Base-by-base conservation (phyloP, 768 basidiomycete species). In the Mycena rebaudengoi region DNA sequence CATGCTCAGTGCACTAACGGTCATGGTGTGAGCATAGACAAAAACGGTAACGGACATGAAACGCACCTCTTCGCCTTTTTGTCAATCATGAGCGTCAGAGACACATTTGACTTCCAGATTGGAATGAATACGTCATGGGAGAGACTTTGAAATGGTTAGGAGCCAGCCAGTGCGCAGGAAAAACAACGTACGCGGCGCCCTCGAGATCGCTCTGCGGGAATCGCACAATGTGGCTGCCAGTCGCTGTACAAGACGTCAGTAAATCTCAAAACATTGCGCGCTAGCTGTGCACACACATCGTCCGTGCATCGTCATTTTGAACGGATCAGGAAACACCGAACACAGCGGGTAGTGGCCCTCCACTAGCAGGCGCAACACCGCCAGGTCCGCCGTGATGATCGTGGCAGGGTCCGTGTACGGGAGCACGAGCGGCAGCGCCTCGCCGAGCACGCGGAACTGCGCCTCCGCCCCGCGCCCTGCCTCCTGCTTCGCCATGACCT, bases 61-160 rank as follows among this genome's bases (percentile, higher is more conserved):
- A 74, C 81, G 12, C 43, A 95, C 96, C 91, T 94, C 79, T 99
- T 99, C 25, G 95, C 94, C 72, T 92, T 92, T 77, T 99, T 99
- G 78, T 99, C 96, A 55, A 98, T 88, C 95, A 99, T 95, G 60
- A 99, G 82, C 0, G 91, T 88, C 53, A 97, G 74, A 0, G 95
- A 97, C 13, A 89, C 87, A 61, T 90, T 91, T 2, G 95, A 95
- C 78, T 94, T 96, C 98, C 97, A 99, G 52, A 99, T 85, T 0
- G 98, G 97, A n/a, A 98, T 79, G n/a, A 91, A 76, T 25, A 99
- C 82, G 52, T 95, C 90, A 67, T 93, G 88, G n/a, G 85, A 80
- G 33, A 95, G 80, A 6, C 91, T 95, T 53, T 51, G 33, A 45
- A n/a, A 18, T 32, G 46, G 23, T 54, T 12, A 50, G 65, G 69